phyloP scores from a whole-genome alignment of 768 basidiomycete genomes.

The Panaeolus cyanescens region DNA sequence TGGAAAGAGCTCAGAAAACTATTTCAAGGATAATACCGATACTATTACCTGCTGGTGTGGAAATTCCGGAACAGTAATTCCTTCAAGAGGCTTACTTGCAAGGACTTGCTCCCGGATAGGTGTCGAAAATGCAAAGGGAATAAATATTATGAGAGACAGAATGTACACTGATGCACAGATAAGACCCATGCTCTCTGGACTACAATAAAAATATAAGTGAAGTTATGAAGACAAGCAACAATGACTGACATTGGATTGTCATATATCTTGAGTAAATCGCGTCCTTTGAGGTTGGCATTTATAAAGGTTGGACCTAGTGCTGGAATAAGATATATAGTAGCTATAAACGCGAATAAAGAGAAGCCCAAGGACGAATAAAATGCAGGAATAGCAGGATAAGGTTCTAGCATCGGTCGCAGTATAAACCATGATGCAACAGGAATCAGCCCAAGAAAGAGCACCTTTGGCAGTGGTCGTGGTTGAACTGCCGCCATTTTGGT shows the following conservation, averaged over 20 bases:
- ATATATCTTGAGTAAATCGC: slow-evolving; percentile 84
- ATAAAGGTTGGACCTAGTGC: slow-evolving; percentile 79
- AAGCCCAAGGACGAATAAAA: slow-evolving; percentile 83
- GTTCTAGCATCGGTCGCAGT: slow-evolving; percentile 68
- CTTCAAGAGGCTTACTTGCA: slow-evolving; percentile 50
- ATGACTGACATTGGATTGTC: slow-evolving; percentile 64
- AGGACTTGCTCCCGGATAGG: slow-evolving; percentile 51
- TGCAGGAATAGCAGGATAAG: slow-evolving; percentile 67
- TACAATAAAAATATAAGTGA: slow-evolving; percentile 32
- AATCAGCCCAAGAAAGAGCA: slow-evolving; percentile 58
- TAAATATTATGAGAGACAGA: slow-evolving; percentile 84
- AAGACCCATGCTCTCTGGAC: slow-evolving; percentile 93
- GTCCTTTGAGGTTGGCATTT: slow-evolving; percentile 79
- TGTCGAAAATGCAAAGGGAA: slow-evolving; percentile 92
- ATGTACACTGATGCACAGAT: slow-evolving; percentile 91
- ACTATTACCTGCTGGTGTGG: slow-evolving; percentile 73
- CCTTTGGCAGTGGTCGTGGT: slow-evolving; percentile 52
- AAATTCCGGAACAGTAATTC: slow-evolving; percentile 67
- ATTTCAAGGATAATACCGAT: not conserved
- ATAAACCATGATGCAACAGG: slow-evolving; percentile 78
- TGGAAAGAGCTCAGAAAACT: slow-evolving; percentile 27
- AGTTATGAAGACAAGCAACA: not conserved
- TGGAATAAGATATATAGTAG: slow-evolving; percentile 80
- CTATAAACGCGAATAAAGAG: slow-evolving; percentile 79
- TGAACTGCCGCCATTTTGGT: slow-evolving; percentile 18